phyloP scores from a whole-genome alignment of 345 rosid species.

The Eucalyptus globulus region DNA sequence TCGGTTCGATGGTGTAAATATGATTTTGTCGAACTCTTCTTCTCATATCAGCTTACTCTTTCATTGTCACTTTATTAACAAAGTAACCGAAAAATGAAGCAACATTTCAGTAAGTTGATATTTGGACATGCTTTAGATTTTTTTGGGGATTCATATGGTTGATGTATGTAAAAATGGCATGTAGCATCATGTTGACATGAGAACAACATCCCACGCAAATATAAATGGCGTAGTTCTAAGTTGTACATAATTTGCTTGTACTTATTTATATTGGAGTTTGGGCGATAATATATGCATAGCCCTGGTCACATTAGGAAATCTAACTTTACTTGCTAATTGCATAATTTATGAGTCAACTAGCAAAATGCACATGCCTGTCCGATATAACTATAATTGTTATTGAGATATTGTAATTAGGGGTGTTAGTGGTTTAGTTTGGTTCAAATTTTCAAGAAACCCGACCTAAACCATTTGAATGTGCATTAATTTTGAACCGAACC shows the following conservation, averaged over 20 bases:
- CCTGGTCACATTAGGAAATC: not conserved
- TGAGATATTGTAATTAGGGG: not conserved
- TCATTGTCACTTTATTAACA: not conserved
- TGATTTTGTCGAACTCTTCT: not conserved
- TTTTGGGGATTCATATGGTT: not conserved
- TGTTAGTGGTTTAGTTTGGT: accelerated
- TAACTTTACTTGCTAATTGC: not conserved
- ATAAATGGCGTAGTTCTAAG: not conserved
- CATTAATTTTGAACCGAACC: too few species aligned
- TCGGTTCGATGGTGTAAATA: not conserved
- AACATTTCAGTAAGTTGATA: not conserved
- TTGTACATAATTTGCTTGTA: not conserved
- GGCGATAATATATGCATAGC: not conserved
- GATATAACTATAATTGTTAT: not conserved
- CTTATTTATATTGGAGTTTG: not conserved
- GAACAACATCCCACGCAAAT: not conserved
- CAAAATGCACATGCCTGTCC: accelerated
- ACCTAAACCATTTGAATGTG: too few species aligned
- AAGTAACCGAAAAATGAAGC: not conserved
- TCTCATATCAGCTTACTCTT: not conserved
- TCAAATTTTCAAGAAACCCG: too few species aligned
- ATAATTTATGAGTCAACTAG: not conserved
- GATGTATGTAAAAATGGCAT: not conserved
- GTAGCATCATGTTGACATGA: not conserved
- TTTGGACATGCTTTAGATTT: not conserved